Evolutionary conservation across 192 early-diverging fungal species (phyloP).

Genomic region (Chytriomyces sp.): DNA sequence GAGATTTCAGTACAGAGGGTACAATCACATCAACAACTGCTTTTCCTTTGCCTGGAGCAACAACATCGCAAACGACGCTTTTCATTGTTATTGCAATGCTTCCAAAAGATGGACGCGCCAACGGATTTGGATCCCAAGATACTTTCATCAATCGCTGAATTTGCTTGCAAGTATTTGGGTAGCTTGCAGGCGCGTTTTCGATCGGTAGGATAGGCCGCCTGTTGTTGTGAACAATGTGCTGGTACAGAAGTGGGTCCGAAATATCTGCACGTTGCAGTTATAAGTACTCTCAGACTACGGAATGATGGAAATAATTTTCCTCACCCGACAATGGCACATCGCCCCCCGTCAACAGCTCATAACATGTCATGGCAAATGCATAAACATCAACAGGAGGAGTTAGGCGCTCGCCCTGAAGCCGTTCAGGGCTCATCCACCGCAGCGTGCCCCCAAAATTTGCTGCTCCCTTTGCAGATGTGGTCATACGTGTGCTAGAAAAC

Average conservation of each 20-base stretch:
- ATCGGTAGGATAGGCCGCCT: slow-evolving; percentile 2
- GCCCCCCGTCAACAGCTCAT: slow-evolving; percentile 30
- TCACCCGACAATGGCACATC: slow-evolving; percentile 24
- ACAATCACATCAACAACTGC: no score
- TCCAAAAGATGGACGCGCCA: slow-evolving; percentile 24
- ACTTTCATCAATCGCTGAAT: slow-evolving; percentile 14
- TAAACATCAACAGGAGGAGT: slow-evolving; percentile 35
- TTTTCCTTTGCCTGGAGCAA: no score
- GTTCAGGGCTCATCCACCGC: slow-evolving; percentile 46
- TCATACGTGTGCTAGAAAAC: slow-evolving; percentile 24
- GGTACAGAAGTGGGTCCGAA: slow-evolving; percentile 32
- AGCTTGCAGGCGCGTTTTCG: not conserved
- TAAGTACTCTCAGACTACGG: not conserved
- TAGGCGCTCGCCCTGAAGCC: slow-evolving; percentile 20
- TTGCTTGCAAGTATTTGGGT: not conserved
- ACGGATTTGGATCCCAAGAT: slow-evolving; percentile 35
- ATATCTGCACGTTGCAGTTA: slow-evolving; percentile 1
- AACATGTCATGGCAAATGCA: slow-evolving; percentile 42
- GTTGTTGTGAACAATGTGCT: slow-evolving; percentile 28
- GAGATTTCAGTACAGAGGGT: no score
- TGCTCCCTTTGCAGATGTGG: not conserved
- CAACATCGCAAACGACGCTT: not conserved
- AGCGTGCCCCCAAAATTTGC: slow-evolving; percentile 31
- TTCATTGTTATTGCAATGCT: slow-evolving; percentile 2
- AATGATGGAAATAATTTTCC: not conserved